Base-by-base conservation (phyloP, 805 yeast species). In the Blastobotrys terrestris region DNA sequence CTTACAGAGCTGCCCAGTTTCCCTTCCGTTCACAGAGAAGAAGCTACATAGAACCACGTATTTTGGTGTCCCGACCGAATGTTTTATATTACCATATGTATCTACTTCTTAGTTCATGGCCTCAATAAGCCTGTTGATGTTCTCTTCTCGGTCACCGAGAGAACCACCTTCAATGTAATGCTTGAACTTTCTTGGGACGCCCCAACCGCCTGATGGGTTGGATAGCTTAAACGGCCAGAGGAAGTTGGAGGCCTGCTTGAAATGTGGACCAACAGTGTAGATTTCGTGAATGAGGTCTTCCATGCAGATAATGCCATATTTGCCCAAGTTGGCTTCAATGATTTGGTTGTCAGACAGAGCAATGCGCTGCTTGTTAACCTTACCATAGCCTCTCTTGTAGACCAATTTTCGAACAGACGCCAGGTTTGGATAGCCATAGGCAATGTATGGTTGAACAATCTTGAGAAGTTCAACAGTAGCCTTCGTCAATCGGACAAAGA, bases 131-230 rank as follows among this genome's bases (percentile, higher is more conserved):
- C 78, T 78, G 81, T 84, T 84, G 75, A 84, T 84, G 83, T 75
- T 77, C 65, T 84, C 77, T 77, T 84, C 90, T 72, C 88, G 81
- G 85, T 84, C 84, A 79, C 90, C 90, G 67, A 84, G 76, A 73
- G 86, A 83, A 76, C 90, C 90, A 77, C 89, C 89, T 77, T 84
- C 88, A 78, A 84, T 83, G 72, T 80, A 84, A 75, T 84, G 89
- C 76, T 79, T 80, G 86, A 84, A 84, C 81, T 84, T 84, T 80
- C 89, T 81, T 64, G 76, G 76, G 61, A 81, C 79, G 73, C 87
- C 83, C 89, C 86, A 84, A 73, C 90, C 90, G 70, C 90, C 90
- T 69, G 76, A 75, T 69, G 90, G 90, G 78, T 83, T 83, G 63
- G 89, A 84, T 69, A 84, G 81, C 77, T 83, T 79, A 87, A 84